Base-by-base conservation (phyloP, 768 basidiomycete genomes). In the Suillus lakei region DNA sequence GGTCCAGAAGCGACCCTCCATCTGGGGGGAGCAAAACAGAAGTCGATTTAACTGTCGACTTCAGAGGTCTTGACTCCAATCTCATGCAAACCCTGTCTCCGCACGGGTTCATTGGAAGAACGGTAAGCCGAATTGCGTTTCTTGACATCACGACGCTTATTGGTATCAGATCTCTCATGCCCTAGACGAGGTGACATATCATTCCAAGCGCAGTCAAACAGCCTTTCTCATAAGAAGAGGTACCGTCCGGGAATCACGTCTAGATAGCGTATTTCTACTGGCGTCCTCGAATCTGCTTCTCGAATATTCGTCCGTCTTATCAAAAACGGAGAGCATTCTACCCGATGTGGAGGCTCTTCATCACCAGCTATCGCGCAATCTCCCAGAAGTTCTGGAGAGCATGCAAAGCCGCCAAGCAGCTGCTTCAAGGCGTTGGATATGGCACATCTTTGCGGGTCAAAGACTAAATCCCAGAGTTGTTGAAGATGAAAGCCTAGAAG, bases 241-340 rank as follows among this genome's bases (percentile, higher is more conserved):
- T 46, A 39, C 61, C 1, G 21, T 51, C 23, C 68, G 62, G 15
- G 68, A 72, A 13, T 58, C 56, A 32, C 73, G 62, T 26, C 62
- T 74, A 16, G 63, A 70, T 41, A 75, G 70, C 4, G 69, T 78
- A 56, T 76, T 69, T 58, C 72, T 67, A 68, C 77, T 73, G 32
- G 72, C 74, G 5, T 51, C 75, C 1, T 77, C 77, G 5, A 77
- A 74, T 48, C 72, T 77, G 18, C 70, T 78, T 23, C 63, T 77
- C 30, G 77, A 77, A 63, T 78, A 77, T 62, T 74, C 76, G 5
- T 74, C 74, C 32, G 69, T 71, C 18, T 71, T 73, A 39, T 68
- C 64, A 8, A 77, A 69, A 16, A 66, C 63, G 18, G 66, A 61
- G 61, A 64, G 41, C 38, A 15, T 75, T 4, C 58, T 70, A 15